These are phyloP conservation scores for Cytospora mali DNA, from an alignment of 2,329 filamentous ascomycete species.

Conservation along the genomic window DNA sequence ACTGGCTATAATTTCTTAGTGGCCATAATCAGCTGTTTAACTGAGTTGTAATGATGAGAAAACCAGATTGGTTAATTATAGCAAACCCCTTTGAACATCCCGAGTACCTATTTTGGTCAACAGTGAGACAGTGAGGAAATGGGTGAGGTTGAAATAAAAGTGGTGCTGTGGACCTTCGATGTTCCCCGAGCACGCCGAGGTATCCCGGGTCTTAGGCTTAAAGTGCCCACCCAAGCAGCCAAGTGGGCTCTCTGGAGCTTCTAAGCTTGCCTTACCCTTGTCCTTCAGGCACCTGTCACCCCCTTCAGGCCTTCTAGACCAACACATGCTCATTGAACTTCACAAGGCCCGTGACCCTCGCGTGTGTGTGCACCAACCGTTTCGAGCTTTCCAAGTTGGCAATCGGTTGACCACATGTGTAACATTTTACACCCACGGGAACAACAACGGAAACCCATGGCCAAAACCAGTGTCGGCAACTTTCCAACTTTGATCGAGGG, in stretches of 20 bases:
- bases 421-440: too few relatives aligned
- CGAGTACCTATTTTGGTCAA: neutral
- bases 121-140: neutral
- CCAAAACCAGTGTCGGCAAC: neutral
- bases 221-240: slow-evolving; percentile 6
- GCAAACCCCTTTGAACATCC: too few relatives aligned
- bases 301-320: neutral
- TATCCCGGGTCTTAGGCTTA: neutral
- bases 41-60: neutral
- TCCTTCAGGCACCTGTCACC: neutral
- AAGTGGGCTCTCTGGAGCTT: too few relatives aligned
- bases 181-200: too few relatives aligned
- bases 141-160: slow-evolving; percentile 11
- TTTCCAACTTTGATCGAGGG: neutral
- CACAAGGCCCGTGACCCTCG: too few relatives aligned
- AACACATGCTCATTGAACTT: too few relatives aligned
- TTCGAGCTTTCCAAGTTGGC: neutral
- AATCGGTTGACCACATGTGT: neutral
- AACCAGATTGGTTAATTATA: neutral
- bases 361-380: neutral
- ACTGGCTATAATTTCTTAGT: neutral
- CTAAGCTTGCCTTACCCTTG: neutral
- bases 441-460: neutral
- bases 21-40: neutral
- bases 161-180: neutral